Conservation (phyloP, 2,329 filamentous ascomycete genomes). For the Arachnopeziza araneosa region DNA sequence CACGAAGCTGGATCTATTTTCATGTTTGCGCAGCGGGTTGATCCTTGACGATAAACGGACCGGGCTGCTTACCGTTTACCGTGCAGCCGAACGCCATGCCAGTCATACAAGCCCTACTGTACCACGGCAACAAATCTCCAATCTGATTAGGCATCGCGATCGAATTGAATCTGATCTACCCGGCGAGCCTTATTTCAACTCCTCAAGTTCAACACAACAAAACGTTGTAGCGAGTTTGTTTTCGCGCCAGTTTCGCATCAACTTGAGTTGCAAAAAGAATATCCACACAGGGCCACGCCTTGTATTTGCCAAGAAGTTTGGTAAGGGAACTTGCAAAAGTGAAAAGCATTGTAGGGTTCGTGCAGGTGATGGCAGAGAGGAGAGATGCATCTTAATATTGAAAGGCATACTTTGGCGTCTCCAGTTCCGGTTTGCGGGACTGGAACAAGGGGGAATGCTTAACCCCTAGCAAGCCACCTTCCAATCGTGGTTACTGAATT, state of each 20-base stretch:
- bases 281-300: too few relatives aligned
- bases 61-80: too few relatives aligned
- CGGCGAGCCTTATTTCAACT: background rate
- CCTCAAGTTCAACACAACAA: too few relatives aligned
- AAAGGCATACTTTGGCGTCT: background rate
- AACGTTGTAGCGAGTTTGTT: too few relatives aligned
- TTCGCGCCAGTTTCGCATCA: too few relatives aligned
- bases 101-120: background rate
- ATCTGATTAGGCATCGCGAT: background rate
- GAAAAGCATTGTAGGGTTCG: background rate
- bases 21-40: background rate
- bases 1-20: background rate
- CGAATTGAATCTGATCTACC: background rate
- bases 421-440: background rate
- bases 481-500: background rate
- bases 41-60: background rate
- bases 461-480: background rate
- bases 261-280: too few relatives aligned
- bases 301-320: too few relatives aligned
- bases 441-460: background rate
- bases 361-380: background rate
- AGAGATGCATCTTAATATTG: background rate
- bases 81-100: background rate
- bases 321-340: too few relatives aligned
- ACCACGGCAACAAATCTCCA: background rate